phyloP scores from a whole-genome alignment of 129 eudicot species.

The carrot (Daucus carota) region DH1_v3.0 NC_030384.2:45002501-45003000 shows the following conservation, averaged over 20 bases:
- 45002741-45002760: constrained; percentile 76
- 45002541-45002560: constrained; percentile 44
- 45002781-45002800: constrained; percentile 65
- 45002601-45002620: constrained; percentile 57
- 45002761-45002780: constrained; percentile 79
- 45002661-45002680: constrained; percentile 57
- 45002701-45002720: constrained; percentile 72
- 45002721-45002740: constrained; percentile 60
- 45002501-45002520: constrained; percentile 25
- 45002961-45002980: constrained; percentile 75
- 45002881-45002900: constrained; percentile 78
- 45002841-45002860: constrained; percentile 68
- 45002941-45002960: constrained; percentile 64
- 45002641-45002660: constrained; percentile 53
- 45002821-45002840: constrained; percentile 40
- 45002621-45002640: constrained; percentile 75
- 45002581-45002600: constrained; percentile 65
- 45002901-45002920: constrained; percentile 87
- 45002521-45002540: constrained; percentile 43
- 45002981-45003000: constrained; percentile 76
- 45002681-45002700: constrained; percentile 76
- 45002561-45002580: constrained; percentile 85
- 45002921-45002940: constrained; percentile 60
- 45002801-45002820: constrained; percentile 86
- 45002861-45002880: constrained; percentile 77